Conservation (phyloP, 257 asterid species). For the Anisodus acutangulus region DNA sequence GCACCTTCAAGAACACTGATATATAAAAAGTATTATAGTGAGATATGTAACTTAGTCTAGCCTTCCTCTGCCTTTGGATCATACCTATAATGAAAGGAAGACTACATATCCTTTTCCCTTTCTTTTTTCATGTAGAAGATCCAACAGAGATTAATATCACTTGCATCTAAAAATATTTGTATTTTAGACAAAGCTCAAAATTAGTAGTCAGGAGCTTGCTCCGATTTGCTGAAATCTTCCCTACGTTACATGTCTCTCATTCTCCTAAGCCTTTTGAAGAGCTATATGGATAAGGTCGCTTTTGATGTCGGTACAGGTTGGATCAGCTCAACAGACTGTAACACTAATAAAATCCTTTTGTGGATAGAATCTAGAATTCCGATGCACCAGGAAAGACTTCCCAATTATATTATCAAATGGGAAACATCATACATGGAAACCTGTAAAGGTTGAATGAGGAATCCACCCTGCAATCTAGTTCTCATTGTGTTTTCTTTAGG, state of each 20-base stretch:
- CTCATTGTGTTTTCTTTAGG: constrained; percentile 3
- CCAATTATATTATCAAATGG: background rate
- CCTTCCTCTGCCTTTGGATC: background rate
- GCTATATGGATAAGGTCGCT: background rate
- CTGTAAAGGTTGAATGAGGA: background rate
- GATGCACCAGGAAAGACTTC: background rate
- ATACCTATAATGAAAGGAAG: background rate
- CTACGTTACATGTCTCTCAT: background rate
- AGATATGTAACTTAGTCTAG: background rate
- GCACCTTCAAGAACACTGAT: background rate
- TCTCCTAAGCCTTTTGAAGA: background rate
- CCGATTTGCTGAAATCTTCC: background rate
- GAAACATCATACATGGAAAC: constrained; percentile 6
- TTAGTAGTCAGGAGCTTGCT: background rate
- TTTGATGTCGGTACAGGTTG: constrained; percentile 8
- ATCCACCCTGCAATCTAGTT: constrained; percentile 8
- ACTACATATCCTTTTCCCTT: background rate
- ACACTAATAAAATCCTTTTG: background rate
- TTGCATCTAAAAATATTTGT: background rate
- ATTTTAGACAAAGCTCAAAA: background rate
- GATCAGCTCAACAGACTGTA: constrained; percentile 14
- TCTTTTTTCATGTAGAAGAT: background rate
- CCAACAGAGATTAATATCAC: background rate
- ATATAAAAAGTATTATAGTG: background rate
- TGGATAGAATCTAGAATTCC: constrained; percentile 16